Evolutionary conservation across 192 early-diverging fungal species (phyloP).

Genomic region (Gamsiella multidivaricata): DNA sequence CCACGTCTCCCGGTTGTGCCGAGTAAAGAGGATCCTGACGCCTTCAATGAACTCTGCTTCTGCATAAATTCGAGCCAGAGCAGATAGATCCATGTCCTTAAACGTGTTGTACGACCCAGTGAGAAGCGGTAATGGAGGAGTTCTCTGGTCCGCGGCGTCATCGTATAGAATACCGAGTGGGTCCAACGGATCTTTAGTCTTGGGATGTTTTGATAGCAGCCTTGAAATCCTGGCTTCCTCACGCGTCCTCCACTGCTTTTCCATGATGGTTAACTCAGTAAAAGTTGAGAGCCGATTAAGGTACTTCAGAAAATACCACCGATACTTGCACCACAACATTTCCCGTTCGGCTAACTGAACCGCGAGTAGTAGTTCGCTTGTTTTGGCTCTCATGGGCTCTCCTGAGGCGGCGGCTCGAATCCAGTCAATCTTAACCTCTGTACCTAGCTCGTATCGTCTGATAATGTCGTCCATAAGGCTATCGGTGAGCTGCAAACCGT

Average conservation of each 20-base stretch:
- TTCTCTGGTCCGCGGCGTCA: slow-evolving; percentile 20
- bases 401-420: slow-evolving; percentile 31
- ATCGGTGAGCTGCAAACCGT: slow-evolving; percentile 66
- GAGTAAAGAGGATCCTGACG: slow-evolving; percentile 68
- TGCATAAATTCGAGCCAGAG: slow-evolving; percentile 68
- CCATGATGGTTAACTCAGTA: slow-evolving; percentile 57
- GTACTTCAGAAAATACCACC: slow-evolving; percentile 69
- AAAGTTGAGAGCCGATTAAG: slow-evolving; percentile 72
- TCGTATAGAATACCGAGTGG: slow-evolving; percentile 16
- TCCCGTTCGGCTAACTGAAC: slow-evolving; percentile 42
- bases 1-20: slow-evolving; percentile 66
- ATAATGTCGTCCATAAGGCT: slow-evolving; percentile 56
- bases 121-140: slow-evolving; percentile 47
- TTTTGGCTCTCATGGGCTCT: slow-evolving; percentile 2
- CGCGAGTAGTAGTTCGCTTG: neutral
- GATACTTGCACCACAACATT: slow-evolving; percentile 58
- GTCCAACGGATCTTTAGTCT: slow-evolving; percentile 9
- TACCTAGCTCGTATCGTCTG: slow-evolving; percentile 24
- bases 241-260: slow-evolving; percentile 18
- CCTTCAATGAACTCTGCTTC: slow-evolving; percentile 65
- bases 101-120: slow-evolving; percentile 64
- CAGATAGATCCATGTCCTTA: slow-evolving; percentile 70
- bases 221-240: slow-evolving; percentile 15
- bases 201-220: neutral
- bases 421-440: slow-evolving; percentile 31